These are phyloP conservation scores for Phytophthora pluvialis DNA, from an alignment of 352 stramenopile species.

Conservation along the genomic window DNA sequence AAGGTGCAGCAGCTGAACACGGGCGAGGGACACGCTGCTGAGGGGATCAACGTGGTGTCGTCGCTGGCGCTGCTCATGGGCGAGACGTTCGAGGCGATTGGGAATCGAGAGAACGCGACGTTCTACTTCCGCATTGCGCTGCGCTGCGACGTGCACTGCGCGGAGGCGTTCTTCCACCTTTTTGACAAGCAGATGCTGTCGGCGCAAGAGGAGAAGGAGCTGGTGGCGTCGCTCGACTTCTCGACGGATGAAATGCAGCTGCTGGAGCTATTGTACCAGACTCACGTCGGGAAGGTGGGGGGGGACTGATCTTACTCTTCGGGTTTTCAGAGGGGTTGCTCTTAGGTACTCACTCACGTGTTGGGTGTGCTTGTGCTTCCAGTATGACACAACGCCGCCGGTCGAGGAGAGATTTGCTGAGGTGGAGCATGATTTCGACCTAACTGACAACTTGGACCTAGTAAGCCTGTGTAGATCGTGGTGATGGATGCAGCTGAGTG, in stretches of 20 bases:
- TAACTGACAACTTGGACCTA: conserved; percentile 74
- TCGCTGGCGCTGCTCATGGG: conserved; percentile 84
- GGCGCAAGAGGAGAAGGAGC: conserved; percentile 61
- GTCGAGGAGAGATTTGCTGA: conserved; percentile 70
- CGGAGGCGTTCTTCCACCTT: conserved; percentile 85
- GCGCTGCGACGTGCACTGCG: conserved; percentile 84
- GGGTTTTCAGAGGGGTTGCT: neutral
- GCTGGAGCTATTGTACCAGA: conserved; percentile 68
- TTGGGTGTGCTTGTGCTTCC: conserved; percentile 1
- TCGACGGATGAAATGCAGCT: conserved; percentile 61
- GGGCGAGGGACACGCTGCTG: conserved; percentile 18
- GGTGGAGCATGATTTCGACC: conserved; percentile 61
- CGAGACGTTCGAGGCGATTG: conserved; percentile 83
- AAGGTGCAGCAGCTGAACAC: conserved; percentile 41
- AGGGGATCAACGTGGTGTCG: conserved; percentile 78
- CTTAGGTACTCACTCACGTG: neutral
- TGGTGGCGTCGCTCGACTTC: conserved; percentile 81
- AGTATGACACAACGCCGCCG: conserved; percentile 66
- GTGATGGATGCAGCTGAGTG: neutral
- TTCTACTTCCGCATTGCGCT: conserved; percentile 81
- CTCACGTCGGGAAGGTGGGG: conserved; percentile 68
- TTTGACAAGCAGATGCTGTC: conserved; percentile 90
- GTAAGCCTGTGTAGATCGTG: conserved; percentile 26
- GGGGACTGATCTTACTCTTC: neutral
- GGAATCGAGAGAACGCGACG: conserved; percentile 82